phyloP scores from a whole-genome alignment of 257 asterid species.

The Nemophila menziesii region DNA sequence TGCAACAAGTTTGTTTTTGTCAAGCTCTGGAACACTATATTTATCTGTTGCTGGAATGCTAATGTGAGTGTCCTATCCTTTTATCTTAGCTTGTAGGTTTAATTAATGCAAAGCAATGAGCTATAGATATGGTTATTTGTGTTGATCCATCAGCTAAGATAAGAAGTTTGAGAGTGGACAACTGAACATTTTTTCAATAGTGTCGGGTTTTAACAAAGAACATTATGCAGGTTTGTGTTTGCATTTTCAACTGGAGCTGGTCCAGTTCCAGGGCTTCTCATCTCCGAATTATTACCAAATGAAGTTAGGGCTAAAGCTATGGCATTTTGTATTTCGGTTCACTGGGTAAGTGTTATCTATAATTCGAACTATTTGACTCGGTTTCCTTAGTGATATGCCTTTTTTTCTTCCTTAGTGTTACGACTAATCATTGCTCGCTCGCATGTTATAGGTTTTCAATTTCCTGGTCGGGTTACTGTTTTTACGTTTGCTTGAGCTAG shows the following conservation, averaged over 20 bases:
- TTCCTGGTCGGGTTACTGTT: slow-evolving; percentile 76
- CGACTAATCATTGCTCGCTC: neutral
- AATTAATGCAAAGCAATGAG: neutral
- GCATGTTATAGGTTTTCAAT: slow-evolving; percentile 42
- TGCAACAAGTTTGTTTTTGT: slow-evolving; percentile 37
- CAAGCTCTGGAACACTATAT: slow-evolving; percentile 32
- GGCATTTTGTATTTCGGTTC: slow-evolving; percentile 90
- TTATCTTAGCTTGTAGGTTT: neutral
- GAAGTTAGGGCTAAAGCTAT: slow-evolving; percentile 78
- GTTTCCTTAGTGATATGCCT: too few species aligned
- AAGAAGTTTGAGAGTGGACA: neutral
- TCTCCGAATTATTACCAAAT: slow-evolving; percentile 53
- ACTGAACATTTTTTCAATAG: neutral
- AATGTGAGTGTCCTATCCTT: slow-evolving; percentile 56
- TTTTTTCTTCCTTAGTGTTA: neutral
- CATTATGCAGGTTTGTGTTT: slow-evolving; percentile 56
- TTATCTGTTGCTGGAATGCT: slow-evolving; percentile 71
- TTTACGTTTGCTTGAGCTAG: slow-evolving; percentile 60
- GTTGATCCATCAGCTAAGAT: neutral
- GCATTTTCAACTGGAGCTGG: slow-evolving; percentile 74
- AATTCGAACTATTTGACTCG: neutral
- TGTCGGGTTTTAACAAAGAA: too few species aligned
- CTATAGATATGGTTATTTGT: neutral
- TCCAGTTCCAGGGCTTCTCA: slow-evolving; percentile 64
- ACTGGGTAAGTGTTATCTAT: slow-evolving; percentile 50